These are phyloP conservation scores for Hsuehochloa calcarea DNA, from an alignment of 176 grass and related monocot genomes.

Conservation along the genomic window DNA sequence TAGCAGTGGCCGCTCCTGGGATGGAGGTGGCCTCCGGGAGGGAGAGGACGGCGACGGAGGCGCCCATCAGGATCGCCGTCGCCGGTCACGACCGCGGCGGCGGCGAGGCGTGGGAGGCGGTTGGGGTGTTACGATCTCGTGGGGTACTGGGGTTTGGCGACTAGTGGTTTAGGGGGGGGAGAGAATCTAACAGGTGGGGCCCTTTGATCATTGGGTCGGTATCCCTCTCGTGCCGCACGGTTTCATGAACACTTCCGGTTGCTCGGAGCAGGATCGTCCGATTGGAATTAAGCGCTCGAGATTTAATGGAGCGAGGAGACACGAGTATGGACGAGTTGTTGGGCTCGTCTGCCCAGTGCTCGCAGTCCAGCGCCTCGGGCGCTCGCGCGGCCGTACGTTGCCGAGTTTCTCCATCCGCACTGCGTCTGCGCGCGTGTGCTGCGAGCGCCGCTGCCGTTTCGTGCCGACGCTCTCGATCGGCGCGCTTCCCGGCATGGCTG, in stretches of 20 bases:
- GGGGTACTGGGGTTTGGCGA: constrained; percentile 2
- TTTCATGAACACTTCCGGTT: background rate
- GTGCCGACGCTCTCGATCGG: too few relatives aligned
- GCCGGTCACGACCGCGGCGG: constrained; percentile 39
- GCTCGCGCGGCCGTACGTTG: too few relatives aligned
- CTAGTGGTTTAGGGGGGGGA: background rate
- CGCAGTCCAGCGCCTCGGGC: too few relatives aligned
- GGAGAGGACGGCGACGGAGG: constrained; percentile 27
- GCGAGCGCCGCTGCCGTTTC: too few relatives aligned
- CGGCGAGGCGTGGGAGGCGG: background rate
- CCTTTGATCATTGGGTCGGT: background rate
- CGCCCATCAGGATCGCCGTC: constrained; percentile 48
- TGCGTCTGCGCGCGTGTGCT: too few relatives aligned
- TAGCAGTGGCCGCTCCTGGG: constrained; percentile 34
- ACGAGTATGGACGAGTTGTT: too few relatives aligned
- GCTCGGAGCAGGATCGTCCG: background rate
- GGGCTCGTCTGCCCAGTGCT: too few relatives aligned
- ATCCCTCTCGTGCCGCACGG: too few relatives aligned
- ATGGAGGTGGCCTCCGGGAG: constrained; percentile 34
- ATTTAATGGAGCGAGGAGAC: too few relatives aligned
- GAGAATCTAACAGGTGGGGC: background rate
- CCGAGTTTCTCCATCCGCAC: too few relatives aligned
- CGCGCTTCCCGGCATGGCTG: too few relatives aligned
- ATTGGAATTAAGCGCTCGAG: background rate
- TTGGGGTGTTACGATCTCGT: background rate